These are phyloP conservation scores for Calonectria ilicicola DNA, from an alignment of 2,329 filamentous ascomycete species.

Conservation along the genomic window DNA sequence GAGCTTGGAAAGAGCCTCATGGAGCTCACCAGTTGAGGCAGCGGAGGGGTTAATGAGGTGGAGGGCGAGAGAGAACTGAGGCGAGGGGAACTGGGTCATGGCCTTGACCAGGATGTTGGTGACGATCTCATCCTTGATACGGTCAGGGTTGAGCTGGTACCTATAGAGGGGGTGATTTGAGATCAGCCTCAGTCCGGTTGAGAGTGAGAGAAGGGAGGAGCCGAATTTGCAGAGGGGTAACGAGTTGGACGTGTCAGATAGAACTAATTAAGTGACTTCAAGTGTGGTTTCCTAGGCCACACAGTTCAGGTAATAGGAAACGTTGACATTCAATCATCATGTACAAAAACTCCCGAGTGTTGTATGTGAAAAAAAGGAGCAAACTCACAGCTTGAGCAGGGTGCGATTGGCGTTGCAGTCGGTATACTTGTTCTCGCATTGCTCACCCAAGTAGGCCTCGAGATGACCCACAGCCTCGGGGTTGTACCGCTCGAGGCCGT, in stretches of 20 bases:
- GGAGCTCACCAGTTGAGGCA: slow-evolving; percentile 75
- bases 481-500: slow-evolving; percentile 98
- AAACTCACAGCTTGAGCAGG: slow-evolving; percentile 92
- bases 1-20: slow-evolving; percentile 92
- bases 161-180: slow-evolving; percentile 59
- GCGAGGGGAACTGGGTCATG: slow-evolving; percentile 95
- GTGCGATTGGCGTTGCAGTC: slow-evolving; percentile 98
- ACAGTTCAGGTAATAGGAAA: slow-evolving; percentile 98
- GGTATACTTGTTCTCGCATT: slow-evolving; percentile 94
- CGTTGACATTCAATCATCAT: slow-evolving; percentile 82
- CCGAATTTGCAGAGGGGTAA: background rate
- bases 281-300: slow-evolving; percentile 63
- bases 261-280: slow-evolving; percentile 78
- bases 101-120: slow-evolving; percentile 99
- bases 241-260: slow-evolving; percentile 70
- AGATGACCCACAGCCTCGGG: slow-evolving; percentile 94
- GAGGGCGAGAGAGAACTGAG: slow-evolving; percentile 94
- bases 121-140: slow-evolving; percentile 94
- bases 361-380: slow-evolving; percentile 17
- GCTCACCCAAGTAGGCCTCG: slow-evolving; percentile 92
- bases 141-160: slow-evolving; percentile 99
- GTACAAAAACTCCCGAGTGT: slow-evolving; percentile 50
- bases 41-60: slow-evolving; percentile 90
- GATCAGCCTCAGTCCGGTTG: slow-evolving; percentile 30
- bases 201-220: background rate